Evolutionary conservation across 108 stramenopile genomes (phyloP).

Genomic region (Heterococcus sp.): DNA sequence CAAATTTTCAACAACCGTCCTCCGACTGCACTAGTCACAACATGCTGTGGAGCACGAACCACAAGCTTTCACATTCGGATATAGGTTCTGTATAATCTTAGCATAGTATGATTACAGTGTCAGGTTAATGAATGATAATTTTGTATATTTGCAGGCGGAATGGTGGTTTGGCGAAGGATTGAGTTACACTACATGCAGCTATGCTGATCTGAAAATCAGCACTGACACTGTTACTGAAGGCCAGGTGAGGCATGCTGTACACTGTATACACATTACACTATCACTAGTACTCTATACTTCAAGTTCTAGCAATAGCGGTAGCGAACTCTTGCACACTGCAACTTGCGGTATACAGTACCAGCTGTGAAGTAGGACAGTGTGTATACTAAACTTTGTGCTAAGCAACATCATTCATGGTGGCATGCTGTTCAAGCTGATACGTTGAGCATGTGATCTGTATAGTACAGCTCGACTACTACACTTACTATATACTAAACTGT

Average conservation of each 20-base stretch:
- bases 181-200: slow-evolving; percentile 47
- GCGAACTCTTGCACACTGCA: too few relatives aligned
- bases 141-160: slow-evolving; percentile 26
- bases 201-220: slow-evolving; percentile 5
- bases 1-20: too few relatives aligned
- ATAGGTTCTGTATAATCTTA: not conserved
- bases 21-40: not conserved
- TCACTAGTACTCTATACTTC: too few relatives aligned
- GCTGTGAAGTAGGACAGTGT: too few relatives aligned
- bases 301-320: too few relatives aligned
- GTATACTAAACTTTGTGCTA: not conserved
- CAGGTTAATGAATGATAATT: slow-evolving; percentile 12
- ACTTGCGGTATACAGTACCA: too few relatives aligned
- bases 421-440: not conserved
- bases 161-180: slow-evolving; percentile 53
- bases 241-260: slow-evolving; percentile 16
- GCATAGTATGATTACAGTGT: not conserved
- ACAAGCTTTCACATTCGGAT: not conserved
- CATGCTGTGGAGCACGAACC: not conserved
- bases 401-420: too few relatives aligned
- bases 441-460: not conserved
- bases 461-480: not conserved
- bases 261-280: too few relatives aligned
- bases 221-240: slow-evolving; percentile 4
- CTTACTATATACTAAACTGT: not conserved